These are phyloP conservation scores for Pleurotus cornucopiae DNA, from an alignment of 768 basidiomycete genomes.

Conservation along the genomic window DNA sequence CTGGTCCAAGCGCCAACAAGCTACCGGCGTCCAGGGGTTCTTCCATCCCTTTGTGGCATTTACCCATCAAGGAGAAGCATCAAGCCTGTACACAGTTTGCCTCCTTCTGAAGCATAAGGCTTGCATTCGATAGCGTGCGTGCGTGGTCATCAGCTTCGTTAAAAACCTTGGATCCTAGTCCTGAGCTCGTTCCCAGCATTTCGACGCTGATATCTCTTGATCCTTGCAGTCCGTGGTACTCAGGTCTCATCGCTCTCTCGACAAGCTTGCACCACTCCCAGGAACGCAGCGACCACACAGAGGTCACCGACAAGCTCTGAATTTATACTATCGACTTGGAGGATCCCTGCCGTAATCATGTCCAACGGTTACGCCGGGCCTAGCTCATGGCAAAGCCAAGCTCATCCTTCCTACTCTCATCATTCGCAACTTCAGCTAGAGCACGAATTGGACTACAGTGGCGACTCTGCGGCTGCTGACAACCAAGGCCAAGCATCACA, in stretches of 20 bases:
- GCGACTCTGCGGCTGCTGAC: constrained; percentile 7
- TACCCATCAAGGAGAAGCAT: background rate
- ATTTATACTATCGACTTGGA: background rate
- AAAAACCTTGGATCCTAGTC: background rate
- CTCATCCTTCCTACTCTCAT: constrained; percentile 19
- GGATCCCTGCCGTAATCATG: constrained; percentile 14
- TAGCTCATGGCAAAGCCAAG: constrained; percentile 22
- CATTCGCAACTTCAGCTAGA: constrained; percentile 30
- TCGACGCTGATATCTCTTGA: background rate
- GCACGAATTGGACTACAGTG: constrained; percentile 24
- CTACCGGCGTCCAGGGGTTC: constrained; percentile 1
- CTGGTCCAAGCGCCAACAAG: no score
- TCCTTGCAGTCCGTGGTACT: background rate
- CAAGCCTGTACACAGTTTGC: background rate
- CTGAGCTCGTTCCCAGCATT: background rate
- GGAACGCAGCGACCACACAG: background rate
- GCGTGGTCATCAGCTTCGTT: background rate
- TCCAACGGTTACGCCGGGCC: constrained; percentile 19
- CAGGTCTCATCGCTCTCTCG: background rate
- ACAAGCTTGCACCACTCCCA: background rate
- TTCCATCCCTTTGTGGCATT: background rate
- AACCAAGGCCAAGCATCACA: constrained; percentile 8
- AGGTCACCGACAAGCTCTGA: background rate
- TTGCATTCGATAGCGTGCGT: background rate
- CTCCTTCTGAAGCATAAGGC: background rate